Conservation (phyloP, 345 rosid genomes). For the Physaria fendleri region DNA sequence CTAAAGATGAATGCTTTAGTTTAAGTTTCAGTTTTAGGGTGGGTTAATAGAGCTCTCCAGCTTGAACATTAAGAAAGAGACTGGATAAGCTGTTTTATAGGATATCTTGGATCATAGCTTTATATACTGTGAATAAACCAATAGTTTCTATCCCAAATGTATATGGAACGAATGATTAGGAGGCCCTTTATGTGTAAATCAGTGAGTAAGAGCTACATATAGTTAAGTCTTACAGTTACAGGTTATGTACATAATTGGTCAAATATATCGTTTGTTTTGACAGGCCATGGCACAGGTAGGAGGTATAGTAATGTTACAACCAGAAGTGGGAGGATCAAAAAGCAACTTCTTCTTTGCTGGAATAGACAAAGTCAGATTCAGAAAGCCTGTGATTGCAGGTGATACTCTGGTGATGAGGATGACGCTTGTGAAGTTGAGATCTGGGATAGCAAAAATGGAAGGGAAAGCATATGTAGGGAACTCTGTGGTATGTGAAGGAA, state of each 20-base stretch:
- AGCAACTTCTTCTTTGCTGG: slow-evolving; percentile 89
- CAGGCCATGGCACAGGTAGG: slow-evolving; percentile 99
- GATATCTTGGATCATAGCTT: neutral
- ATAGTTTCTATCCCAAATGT: neutral
- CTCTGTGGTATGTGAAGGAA: slow-evolving; percentile 79
- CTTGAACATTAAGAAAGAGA: neutral
- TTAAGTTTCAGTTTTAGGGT: neutral
- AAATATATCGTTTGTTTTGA: slow-evolving; percentile 7
- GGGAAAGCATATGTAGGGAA: slow-evolving; percentile 93
- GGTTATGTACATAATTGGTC: neutral
- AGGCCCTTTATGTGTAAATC: neutral
- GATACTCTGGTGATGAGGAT: slow-evolving; percentile 97
- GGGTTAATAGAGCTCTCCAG: neutral
- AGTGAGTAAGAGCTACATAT: neutral
- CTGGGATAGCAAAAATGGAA: slow-evolving; percentile 95
- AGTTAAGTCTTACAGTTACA: neutral
- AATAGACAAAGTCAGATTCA: slow-evolving; percentile 84
- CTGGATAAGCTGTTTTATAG: neutral
- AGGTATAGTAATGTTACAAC: slow-evolving; percentile 87
- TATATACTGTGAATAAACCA: neutral
- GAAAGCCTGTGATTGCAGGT: slow-evolving; percentile 95
- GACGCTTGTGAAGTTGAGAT: slow-evolving; percentile 80
- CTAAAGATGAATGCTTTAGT: neutral
- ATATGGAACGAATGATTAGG: neutral
- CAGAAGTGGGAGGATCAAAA: slow-evolving; percentile 79